A percentile compares a stretch with the other conserved stretches of the same genome.
phyloP scores from a whole-genome alignment of 2,329 filamentous ascomycete species.

The Whalleya microplaca region DNA sequence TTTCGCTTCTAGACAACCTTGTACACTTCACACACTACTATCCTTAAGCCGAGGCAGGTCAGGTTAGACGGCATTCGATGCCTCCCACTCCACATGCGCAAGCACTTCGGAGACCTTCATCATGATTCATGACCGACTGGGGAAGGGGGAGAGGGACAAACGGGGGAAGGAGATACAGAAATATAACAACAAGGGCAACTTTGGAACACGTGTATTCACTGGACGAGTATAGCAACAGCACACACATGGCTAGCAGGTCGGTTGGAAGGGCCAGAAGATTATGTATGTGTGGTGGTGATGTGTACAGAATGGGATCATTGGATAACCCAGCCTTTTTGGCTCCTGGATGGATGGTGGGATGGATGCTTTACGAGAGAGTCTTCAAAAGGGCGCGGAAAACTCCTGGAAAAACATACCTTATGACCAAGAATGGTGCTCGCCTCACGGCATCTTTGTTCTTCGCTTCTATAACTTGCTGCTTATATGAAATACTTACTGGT shows the following conservation, averaged over 20 bases:
- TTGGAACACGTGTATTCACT: not conserved
- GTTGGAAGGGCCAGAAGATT: not conserved
- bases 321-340: not conserved
- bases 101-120: conserved; percentile 15
- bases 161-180: not conserved
- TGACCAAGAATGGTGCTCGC: conserved; percentile 37
- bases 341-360: not conserved
- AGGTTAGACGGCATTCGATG: conserved; percentile 5
- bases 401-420: conserved; percentile 18
- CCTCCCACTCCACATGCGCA: conserved; percentile 12
- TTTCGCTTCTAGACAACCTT: conserved; percentile 23
- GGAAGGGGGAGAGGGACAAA: not conserved
- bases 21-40: conserved; percentile 31
- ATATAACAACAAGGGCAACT: not conserved
- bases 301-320: not conserved
- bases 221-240: not conserved
- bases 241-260: not conserved
- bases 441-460: conserved; percentile 40
- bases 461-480: conserved; percentile 22
- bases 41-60: conserved; percentile 9
- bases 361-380: not conserved
- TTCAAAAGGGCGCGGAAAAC: conserved; percentile 10
- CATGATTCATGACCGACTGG: conserved; percentile 20
- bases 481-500: conserved; percentile 13
- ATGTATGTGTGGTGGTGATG: not conserved